Base-by-base conservation (phyloP, 2,329 filamentous ascomycete species). In the Penicillium sp. region DNA sequence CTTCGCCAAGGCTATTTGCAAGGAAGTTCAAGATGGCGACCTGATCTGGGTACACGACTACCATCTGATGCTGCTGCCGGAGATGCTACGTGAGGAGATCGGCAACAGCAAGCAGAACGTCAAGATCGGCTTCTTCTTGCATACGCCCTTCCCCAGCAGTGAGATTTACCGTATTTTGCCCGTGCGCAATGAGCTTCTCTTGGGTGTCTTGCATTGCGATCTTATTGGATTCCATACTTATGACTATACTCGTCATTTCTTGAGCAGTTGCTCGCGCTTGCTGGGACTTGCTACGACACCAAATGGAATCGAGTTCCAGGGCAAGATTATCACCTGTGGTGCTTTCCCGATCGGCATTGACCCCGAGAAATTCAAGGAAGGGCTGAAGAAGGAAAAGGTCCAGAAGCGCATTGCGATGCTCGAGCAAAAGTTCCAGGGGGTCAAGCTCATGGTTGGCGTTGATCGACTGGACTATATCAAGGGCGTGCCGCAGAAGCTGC, bases 381-480 rank as follows among this genome's bases (percentile, higher is more conserved):
- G 87, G 0, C 76, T 97, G 42, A 79, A 93, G 72, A 89, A 88
- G 65, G 83, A 86, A 38, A 87, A 86, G 59, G 89, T 97, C 1
- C 84, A 91, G 63, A 85, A 91, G 61, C 87, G 91, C 49, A 95
- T 98, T 59, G 83, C 84, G 3, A 82, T 85, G 1, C 77, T 97
- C 4, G 84, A 87, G 63, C 85, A 86, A 64, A 96, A 95, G 70
- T 98, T 97, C 63, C 86, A 95, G 56, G 91, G 90, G 38, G 88
- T 95, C 60, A 96, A 96, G 74, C 80, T 97, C 55, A 95, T 98
- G 60, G 91, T 97, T 29, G 91, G 93, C 52, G 93, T 97, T 42
- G 93, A 98, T 68, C 87, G 93, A 40, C 79, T 97, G 41, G 93
- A 98, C 70, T 97, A 98, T 72, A 97, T 97, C 81, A 97, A 97